A percentile compares a stretch with the other conserved stretches of the same genome.
These are phyloP conservation scores for Dipodascopsis tothii DNA, from an alignment of 805 yeast genomes.

Conservation along the genomic window DNA sequence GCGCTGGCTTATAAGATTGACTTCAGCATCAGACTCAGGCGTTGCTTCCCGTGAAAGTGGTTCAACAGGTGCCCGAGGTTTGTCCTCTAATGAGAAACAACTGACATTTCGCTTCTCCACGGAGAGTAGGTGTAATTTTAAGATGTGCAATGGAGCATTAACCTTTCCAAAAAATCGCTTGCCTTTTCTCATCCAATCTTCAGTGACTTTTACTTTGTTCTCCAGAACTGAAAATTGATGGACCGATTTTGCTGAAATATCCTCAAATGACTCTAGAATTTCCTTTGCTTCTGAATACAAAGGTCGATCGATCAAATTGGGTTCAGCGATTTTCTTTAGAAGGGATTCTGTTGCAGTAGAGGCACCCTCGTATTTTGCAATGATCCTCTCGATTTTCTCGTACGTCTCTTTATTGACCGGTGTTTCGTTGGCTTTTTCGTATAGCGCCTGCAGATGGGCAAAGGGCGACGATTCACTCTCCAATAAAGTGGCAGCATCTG, in stretches of 20 bases:
- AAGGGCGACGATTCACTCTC: constrained; percentile 4
- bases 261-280: constrained; percentile 25
- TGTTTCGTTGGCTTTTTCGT: constrained; percentile 24
- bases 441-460: constrained; percentile 11
- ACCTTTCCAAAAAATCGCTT: constrained; percentile 33
- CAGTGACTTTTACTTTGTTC: constrained; percentile 27
- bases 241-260: constrained; percentile 19
- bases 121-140: constrained; percentile 28
- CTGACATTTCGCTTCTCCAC: constrained; percentile 23
- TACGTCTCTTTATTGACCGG: constrained; percentile 21
- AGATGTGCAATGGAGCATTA: constrained; percentile 31
- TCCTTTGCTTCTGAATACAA: constrained; percentile 28
- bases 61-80: constrained; percentile 8
- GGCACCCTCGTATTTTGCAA: constrained; percentile 16
- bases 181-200: constrained; percentile 36
- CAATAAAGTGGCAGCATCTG: constrained; percentile 20
- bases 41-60: constrained; percentile 43
- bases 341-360: constrained; percentile 12
- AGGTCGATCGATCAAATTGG: constrained; percentile 31
- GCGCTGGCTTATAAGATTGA: constrained; percentile 32
- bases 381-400: constrained; percentile 16
- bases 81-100: constrained; percentile 28
- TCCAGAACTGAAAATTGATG: constrained; percentile 23
- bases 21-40: constrained; percentile 60
- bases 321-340: constrained; percentile 29